Conservation (phyloP, 768 basidiomycete species). For the Lactarius akahatsu region DNA sequence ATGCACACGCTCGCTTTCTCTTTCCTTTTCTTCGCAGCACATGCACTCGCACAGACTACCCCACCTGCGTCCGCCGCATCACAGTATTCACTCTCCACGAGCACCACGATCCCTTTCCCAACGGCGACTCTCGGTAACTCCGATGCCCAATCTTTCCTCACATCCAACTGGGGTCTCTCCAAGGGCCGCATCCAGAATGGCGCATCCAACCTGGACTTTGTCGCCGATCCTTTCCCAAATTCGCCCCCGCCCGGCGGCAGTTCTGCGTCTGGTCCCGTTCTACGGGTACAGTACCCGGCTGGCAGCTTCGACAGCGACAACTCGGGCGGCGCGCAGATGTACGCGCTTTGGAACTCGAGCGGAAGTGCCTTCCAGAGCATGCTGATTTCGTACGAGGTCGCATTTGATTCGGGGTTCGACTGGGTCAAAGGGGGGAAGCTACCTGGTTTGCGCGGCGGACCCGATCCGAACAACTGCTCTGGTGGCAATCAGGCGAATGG, state of each 20-base stretch:
- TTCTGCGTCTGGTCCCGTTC: slow-evolving; percentile 39
- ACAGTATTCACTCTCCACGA: slow-evolving; percentile 54
- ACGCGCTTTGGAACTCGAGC: slow-evolving; percentile 63
- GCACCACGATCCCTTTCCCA: slow-evolving; percentile 65
- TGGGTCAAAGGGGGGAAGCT: slow-evolving; percentile 80
- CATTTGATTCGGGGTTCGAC: slow-evolving; percentile 62
- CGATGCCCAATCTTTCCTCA: slow-evolving; percentile 52
- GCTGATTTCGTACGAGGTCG: slow-evolving; percentile 72
- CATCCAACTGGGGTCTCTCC: slow-evolving; percentile 58
- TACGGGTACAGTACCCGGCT: slow-evolving; percentile 63
- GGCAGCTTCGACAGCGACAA: slow-evolving; percentile 58
- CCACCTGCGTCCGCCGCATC: slow-evolving; percentile 40
- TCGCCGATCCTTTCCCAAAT: slow-evolving; percentile 64
- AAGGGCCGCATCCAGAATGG: slow-evolving; percentile 62
- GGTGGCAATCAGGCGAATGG: slow-evolving; percentile 67
- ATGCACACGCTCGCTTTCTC: slow-evolving; percentile 4
- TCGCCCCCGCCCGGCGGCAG: slow-evolving; percentile 38
- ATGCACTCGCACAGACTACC: slow-evolving; percentile 6
- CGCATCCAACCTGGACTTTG: slow-evolving; percentile 56
- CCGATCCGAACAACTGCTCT: slow-evolving; percentile 60
- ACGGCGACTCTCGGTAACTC: slow-evolving; percentile 52
- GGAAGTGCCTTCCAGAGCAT: slow-evolving; percentile 61
- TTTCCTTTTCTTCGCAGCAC: slow-evolving; percentile 14
- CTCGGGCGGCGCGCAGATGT: slow-evolving; percentile 63
- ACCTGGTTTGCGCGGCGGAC: slow-evolving; percentile 71